Evolutionary conservation across 768 basidiomycete species (phyloP).

Genomic region (Suillus lakei): DNA sequence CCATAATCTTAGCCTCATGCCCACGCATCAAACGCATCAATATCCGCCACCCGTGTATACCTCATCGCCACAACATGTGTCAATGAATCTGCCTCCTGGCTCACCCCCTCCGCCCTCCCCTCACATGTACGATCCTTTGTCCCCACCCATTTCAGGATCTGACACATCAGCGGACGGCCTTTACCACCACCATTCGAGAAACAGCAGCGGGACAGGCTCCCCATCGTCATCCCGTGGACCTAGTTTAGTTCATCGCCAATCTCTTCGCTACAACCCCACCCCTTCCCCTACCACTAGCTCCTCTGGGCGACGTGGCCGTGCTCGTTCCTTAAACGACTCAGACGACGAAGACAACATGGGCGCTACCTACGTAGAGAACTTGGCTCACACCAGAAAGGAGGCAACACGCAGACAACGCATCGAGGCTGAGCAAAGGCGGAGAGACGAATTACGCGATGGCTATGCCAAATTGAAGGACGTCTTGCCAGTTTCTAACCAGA

Average conservation of each 20-base stretch:
- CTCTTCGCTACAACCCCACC: constrained; percentile 77
- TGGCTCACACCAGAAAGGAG: constrained; percentile 82
- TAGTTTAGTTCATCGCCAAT: constrained; percentile 74
- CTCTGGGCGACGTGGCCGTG: constrained; percentile 65
- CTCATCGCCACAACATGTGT: constrained; percentile 69
- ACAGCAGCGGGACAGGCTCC: constrained; percentile 75
- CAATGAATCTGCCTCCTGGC: constrained; percentile 62
- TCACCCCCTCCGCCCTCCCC: constrained; percentile 79
- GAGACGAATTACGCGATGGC: constrained; percentile 89
- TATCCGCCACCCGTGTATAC: constrained; percentile 66
- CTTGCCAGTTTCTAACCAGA: constrained; percentile 86
- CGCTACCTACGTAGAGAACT: constrained; percentile 65
- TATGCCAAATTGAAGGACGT: constrained; percentile 89
- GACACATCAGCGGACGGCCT: constrained; percentile 86
- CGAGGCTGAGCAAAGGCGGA: constrained; percentile 87
- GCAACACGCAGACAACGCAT: constrained; percentile 84
- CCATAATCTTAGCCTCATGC: constrained; percentile 67
- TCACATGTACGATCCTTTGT: constrained; percentile 83
- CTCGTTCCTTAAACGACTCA: constrained; percentile 73
- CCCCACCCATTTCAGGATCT: constrained; percentile 87
- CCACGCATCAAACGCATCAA: constrained; percentile 71
- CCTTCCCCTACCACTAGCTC: constrained; percentile 79
- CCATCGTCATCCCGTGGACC: constrained; percentile 78
- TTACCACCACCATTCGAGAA: constrained; percentile 70
- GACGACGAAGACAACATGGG: constrained; percentile 77